A percentile compares a stretch with the other conserved stretches of the same genome.
These are phyloP conservation scores for Solanum piurae DNA, from an alignment of 257 asterid genomes.

Conservation along the genomic window DNA sequence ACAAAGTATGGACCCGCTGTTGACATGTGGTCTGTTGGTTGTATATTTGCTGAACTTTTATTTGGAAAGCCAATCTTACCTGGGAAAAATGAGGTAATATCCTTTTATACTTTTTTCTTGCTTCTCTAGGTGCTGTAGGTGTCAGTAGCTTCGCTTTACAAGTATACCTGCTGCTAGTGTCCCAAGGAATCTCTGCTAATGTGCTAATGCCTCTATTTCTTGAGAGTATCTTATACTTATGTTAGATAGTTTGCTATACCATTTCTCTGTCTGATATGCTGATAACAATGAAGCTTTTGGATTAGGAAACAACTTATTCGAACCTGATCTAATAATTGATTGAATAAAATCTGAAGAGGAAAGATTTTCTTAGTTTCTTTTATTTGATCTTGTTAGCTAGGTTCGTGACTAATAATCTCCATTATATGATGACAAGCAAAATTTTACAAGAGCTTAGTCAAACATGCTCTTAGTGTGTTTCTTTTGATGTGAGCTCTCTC, in stretches of 20 bases:
- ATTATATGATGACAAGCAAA: background rate
- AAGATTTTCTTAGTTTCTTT: background rate
- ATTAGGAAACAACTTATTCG: background rate
- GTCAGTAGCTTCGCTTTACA: background rate
- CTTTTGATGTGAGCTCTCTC: background rate
- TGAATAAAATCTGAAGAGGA: background rate
- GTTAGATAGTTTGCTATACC: background rate
- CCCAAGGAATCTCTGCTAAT: background rate
- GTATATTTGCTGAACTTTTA: constrained; percentile 93
- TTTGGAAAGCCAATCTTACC: constrained; percentile 77
- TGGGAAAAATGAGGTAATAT: constrained; percentile 72
- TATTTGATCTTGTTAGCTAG: background rate
- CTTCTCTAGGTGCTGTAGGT: background rate
- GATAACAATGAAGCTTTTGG: background rate
- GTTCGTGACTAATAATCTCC: background rate
- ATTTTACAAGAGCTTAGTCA: background rate
- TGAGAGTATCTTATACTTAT: background rate
- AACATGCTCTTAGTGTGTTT: background rate
- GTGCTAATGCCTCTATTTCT: background rate
- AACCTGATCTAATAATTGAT: background rate
- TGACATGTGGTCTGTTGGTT: constrained; percentile 99
- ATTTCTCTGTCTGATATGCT: background rate
- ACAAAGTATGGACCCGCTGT: constrained; percentile 95
- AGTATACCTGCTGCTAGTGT: background rate
- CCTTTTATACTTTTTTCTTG: background rate